Conservation (phyloP, 768 basidiomycete genomes). For the Lactarius sanguifluus region DNA sequence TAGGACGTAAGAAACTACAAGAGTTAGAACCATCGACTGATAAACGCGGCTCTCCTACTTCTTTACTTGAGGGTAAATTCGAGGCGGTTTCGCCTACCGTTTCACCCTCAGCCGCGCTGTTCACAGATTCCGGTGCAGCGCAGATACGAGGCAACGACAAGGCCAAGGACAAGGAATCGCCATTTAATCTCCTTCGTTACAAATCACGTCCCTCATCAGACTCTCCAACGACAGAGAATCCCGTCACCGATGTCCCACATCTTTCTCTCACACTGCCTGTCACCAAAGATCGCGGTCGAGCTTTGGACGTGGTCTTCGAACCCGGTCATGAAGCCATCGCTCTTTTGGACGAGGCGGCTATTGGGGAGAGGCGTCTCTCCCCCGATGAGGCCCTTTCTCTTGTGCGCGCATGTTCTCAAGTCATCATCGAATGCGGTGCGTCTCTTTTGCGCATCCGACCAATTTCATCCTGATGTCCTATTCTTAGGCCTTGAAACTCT, state of each 20-base stretch:
- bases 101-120: constrained; percentile 39
- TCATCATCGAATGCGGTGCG: constrained; percentile 64
- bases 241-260: constrained; percentile 44
- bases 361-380: constrained; percentile 57
- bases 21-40: constrained; percentile 45
- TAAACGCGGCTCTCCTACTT: constrained; percentile 41
- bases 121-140: constrained; percentile 34
- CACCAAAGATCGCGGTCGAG: constrained; percentile 48
- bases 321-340: constrained; percentile 51
- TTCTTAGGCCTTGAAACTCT: constrained; percentile 71
- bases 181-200: constrained; percentile 51
- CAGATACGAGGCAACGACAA: constrained; percentile 40
- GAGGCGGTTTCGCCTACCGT: constrained; percentile 58
- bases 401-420: constrained; percentile 65
- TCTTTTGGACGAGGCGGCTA: constrained; percentile 50
- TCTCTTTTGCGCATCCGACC: constrained; percentile 25
- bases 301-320: constrained; percentile 60
- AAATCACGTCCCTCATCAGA: constrained; percentile 44
- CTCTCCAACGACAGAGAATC: constrained; percentile 39
- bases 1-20: constrained; percentile 69
- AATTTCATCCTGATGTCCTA: constrained; percentile 6
- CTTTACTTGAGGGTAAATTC: constrained; percentile 71
- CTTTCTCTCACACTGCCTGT: constrained; percentile 63
- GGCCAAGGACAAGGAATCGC: constrained; percentile 40
- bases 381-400: constrained; percentile 64